Evolutionary conservation across 2,329 filamentous ascomycete species (phyloP), one percentile per base, ranked within the genome.

Genomic region (Zymoseptoria tritici): DNA sequence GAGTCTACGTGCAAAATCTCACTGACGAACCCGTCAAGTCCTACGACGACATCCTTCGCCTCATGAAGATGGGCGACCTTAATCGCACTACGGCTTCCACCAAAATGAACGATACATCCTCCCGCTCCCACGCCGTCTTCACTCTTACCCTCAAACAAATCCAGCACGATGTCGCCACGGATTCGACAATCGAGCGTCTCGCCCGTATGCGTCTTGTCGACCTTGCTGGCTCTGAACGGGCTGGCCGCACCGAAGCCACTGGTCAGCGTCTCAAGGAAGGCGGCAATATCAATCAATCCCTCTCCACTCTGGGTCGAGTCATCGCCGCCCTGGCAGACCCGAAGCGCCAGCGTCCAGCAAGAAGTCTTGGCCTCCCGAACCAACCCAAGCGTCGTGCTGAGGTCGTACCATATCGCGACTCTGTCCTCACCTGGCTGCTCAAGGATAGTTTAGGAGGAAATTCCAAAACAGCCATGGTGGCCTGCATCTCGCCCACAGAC

Each of bases 101-200:
- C 61, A 97, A 97, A 78, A 99, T 99, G 94, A 99, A 99, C 76
- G 94, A 99, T 75, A 97, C 93, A 2, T 96, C 91, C 57, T 96
- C 91, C 64, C 89, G 94, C 73, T 96, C 91, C 64, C 94, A 99
- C 72, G 91, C 94, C 7, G 94, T 99, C 60, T 99, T 99, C 75
- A 99, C 94, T 26, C 94, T 99, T 68, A 94, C 96, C 78, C 82
- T 99, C 60, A 97, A 96, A 77, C 94, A 97, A 75, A 99, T 99
- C 65, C 92, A 97, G 72, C 93, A 97, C 76, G 93, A 97, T 69
- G 88, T 97, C 77, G 88, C 91, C 57, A 95, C 91, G n/a, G 94
- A 99, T 73, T 92, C 96, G 78, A 97, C 93, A 1, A 97, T 95
- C 13, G 94, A 99, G 75, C 86, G 94, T 64, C 90, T 90, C 68